Evolutionary conservation across 2,329 filamentous ascomycete genomes (phyloP).

Genomic region (Celoporthe dispersa): DNA sequence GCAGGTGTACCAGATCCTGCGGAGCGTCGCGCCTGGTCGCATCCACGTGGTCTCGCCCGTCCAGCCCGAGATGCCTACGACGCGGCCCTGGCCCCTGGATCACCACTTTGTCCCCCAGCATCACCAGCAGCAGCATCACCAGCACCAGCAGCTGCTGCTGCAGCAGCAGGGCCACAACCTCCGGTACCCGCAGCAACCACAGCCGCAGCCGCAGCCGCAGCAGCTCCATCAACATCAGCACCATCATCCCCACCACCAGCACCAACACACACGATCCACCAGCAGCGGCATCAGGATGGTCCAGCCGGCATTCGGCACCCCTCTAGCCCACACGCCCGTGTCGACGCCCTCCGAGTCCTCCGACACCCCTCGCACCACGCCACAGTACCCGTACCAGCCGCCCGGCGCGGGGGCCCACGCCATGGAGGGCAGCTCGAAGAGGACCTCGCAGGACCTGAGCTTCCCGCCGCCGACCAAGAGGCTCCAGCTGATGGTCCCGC

Average conservation of each 20-base stretch:
- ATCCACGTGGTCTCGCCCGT: slow-evolving; percentile 27
- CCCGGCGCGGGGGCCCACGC: not conserved
- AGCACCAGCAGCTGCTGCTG: not conserved
- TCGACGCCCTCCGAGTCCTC: slow-evolving; percentile 19
- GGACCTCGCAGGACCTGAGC: slow-evolving; percentile 21
- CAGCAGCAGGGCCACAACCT: not conserved
- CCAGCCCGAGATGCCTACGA: slow-evolving; percentile 22
- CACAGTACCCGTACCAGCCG: slow-evolving; percentile 12
- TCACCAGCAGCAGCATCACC: not conserved
- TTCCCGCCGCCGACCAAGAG: slow-evolving; percentile 23
- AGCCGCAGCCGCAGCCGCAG: not conserved
- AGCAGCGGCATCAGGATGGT: slow-evolving; percentile 24
- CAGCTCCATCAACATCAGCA: not conserved
- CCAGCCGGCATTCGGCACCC: slow-evolving; percentile 23
- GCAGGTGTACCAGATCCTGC: slow-evolving; percentile 27
- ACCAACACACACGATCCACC: slow-evolving; percentile 14
- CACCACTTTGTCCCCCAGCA: not conserved
- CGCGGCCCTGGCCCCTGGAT: not conserved
- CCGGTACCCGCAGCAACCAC: not conserved
- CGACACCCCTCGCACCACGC: slow-evolving; percentile 26
- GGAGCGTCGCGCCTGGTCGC: slow-evolving; percentile 22
- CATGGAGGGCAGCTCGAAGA: slow-evolving; percentile 15
- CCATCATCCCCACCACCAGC: not conserved
- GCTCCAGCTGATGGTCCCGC: slow-evolving; percentile 13
- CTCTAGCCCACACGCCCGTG: slow-evolving; percentile 24